phyloP scores from a whole-genome alignment of 495 filamentous ascomycete genomes.

The Aspergillus hancockii region DNA sequence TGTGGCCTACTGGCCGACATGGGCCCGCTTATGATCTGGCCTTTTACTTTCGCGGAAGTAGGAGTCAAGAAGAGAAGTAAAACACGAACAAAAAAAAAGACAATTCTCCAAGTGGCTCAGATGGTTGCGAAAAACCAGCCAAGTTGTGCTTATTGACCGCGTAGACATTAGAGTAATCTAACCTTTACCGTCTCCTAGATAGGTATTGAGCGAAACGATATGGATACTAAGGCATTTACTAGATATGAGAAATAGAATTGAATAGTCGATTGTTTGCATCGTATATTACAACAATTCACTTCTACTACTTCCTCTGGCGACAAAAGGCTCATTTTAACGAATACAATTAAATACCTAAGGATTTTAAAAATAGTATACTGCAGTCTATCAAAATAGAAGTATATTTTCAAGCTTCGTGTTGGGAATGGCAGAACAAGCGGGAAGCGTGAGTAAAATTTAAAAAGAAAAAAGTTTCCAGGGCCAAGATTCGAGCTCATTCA shows the following conservation, averaged over 20 bases:
- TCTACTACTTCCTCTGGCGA: too few species aligned
- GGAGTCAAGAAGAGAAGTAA: conserved; percentile 1
- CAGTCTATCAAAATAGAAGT: too few species aligned
- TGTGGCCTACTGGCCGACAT: conserved; percentile 1
- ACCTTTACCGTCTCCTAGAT: background rate
- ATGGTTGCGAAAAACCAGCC: background rate
- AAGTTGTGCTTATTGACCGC: background rate
- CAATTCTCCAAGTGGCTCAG: background rate
- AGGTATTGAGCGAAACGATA: background rate
- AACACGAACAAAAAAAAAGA: conserved; percentile 3
- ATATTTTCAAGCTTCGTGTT: too few species aligned
- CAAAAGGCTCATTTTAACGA: too few species aligned
- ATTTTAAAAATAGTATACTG: too few species aligned
- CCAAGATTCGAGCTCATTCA: too few species aligned
- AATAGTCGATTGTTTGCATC: background rate
- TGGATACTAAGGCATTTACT: background rate
- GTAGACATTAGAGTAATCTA: background rate
- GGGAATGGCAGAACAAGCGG: too few species aligned
- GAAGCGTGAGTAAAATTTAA: too few species aligned
- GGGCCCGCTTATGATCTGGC: background rate
- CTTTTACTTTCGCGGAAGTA: background rate
- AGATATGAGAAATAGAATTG: background rate
- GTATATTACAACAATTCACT: background rate
- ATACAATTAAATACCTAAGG: too few species aligned
- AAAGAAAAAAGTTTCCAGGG: too few species aligned